A percentile compares a stretch with the other conserved stretches of the same genome.
phyloP scores from a whole-genome alignment of 1,284 basidiomycete species.

The Coniferiporia weirii region DNA sequence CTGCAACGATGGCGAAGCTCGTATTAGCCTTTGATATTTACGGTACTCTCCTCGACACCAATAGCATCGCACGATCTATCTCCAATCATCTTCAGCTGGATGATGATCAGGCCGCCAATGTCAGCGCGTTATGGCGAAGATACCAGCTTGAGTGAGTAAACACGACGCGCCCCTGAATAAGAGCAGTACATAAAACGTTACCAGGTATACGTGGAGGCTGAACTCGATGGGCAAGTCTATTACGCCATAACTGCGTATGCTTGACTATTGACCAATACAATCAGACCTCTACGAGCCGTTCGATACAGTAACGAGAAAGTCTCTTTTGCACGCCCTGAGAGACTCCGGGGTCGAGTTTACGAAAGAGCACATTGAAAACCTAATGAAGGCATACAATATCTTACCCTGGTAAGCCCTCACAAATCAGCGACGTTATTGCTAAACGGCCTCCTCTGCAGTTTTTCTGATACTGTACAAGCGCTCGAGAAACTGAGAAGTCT shows the following conservation, averaged over 20 bases:
- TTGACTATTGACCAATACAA: not conserved
- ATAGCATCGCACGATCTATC: conserved; percentile 22
- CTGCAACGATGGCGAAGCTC: conserved; percentile 12
- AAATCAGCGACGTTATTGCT: not conserved
- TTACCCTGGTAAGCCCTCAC: conserved; percentile 23
- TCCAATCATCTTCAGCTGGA: conserved; percentile 17
- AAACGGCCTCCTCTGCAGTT: conserved; percentile 19
- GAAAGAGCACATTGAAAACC: conserved; percentile 15
- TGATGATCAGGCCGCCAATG: conserved; percentile 20
- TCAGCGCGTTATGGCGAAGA: conserved; percentile 26
- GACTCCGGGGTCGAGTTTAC: conserved; percentile 22
- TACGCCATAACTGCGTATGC: not conserved
- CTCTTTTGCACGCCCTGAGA: conserved; percentile 26
- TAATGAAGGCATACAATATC: conserved; percentile 26
- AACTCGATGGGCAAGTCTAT: conserved; percentile 29
- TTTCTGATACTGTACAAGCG: conserved; percentile 23
- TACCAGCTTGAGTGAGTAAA: conserved; percentile 31
- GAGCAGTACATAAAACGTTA: not conserved
- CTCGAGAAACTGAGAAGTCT: conserved; percentile 22
- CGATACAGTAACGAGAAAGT: conserved; percentile 27
- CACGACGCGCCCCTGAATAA: not conserved
- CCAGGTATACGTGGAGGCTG: conserved; percentile 32
- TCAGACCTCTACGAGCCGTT: conserved; percentile 30
- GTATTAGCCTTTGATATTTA: conserved; percentile 31
- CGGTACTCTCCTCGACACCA: conserved; percentile 31